Evolutionary conservation across 495 filamentous ascomycete genomes (phyloP).

Genomic region (Articulospora tetracladia): DNA sequence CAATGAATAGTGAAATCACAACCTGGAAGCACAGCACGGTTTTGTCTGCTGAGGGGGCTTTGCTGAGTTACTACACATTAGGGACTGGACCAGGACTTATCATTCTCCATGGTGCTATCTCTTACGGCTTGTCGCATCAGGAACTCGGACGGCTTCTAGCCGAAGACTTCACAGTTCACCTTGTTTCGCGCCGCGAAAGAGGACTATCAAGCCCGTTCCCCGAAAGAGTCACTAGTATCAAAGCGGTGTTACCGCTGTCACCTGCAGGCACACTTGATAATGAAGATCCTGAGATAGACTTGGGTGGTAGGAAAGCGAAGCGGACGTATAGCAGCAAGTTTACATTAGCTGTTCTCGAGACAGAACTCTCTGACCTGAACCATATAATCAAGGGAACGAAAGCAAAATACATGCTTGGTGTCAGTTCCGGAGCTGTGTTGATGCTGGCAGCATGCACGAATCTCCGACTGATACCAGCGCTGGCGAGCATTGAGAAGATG

Average conservation of each 20-base stretch:
- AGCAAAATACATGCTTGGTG: constrained; percentile 6
- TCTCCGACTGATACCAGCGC: not conserved
- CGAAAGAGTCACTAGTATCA: not conserved
- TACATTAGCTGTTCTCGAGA: constrained; percentile 7
- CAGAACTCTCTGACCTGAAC: constrained; percentile 11
- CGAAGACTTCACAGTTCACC: constrained; percentile 12
- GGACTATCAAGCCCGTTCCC: constrained; percentile 17
- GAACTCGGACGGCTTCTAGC: no score
- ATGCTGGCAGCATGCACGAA: constrained; percentile 11
- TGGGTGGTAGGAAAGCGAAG: not conserved
- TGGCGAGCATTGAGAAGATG: not conserved
- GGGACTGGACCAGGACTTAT: no score
- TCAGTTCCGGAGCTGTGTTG: constrained; percentile 12
- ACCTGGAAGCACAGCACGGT: no score
- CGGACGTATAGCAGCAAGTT: constrained; percentile 3
- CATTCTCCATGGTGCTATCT: no score
- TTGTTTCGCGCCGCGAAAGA: constrained; percentile 14
- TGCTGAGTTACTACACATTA: no score
- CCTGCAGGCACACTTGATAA: not conserved
- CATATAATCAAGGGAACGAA: constrained; percentile 4
- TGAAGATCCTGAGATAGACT: not conserved
- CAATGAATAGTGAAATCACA: no score
- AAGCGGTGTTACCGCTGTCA: not conserved
- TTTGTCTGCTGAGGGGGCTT: no score
- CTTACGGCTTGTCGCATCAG: no score